Base-by-base conservation (phyloP, 176 grass and related monocot genomes). In the Musa schizocarpa region DNA sequence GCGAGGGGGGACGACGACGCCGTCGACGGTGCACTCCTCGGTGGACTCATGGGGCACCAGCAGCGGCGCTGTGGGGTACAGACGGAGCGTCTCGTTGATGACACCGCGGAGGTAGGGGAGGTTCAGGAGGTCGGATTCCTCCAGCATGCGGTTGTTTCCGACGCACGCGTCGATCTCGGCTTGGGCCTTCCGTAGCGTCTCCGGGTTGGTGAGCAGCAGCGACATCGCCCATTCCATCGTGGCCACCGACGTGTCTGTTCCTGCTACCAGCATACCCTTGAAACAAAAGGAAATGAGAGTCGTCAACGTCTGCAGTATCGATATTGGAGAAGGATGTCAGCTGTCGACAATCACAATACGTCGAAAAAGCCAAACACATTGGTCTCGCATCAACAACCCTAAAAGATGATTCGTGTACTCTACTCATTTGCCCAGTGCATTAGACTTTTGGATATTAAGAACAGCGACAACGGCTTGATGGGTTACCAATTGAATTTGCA, bases 221-320 rank as follows among this genome's bases (percentile, higher is more conserved):
- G 91, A 88, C 80, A 93, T 85, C 13, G 80, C 82, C 91, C 91
- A 93, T 65, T 93, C 91, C 0, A 71, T 87, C 1, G 91, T 86
- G 49, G 65, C 63, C 22, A 75, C 79, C 22, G 86, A 84, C 20
- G 89, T 88, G 49, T 88, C 83, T 2, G 83, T 92, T 14, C 89
- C 89, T 17, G 57, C 57, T 6, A 8, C 19, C 16, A 61, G 57
- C 8, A 61, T 7, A 1, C 57, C 14, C 57, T 43, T 43, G 34
- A 43, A 43, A 43, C 34, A 43, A 34, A 43, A 43, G 34, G 4
- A 43, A 43, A 43, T 0, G 34, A 43, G 34, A 43, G 34, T 6
- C 34, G 34, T 43, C 34, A 43, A 43, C 34, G 34, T 43, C 34
- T 43, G 34, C 34, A 43, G 34, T 6, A 43, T 43, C 34, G 34